Base-by-base conservation (phyloP, 345 rosid genomes). In the Pistacia atlantica region DNA sequence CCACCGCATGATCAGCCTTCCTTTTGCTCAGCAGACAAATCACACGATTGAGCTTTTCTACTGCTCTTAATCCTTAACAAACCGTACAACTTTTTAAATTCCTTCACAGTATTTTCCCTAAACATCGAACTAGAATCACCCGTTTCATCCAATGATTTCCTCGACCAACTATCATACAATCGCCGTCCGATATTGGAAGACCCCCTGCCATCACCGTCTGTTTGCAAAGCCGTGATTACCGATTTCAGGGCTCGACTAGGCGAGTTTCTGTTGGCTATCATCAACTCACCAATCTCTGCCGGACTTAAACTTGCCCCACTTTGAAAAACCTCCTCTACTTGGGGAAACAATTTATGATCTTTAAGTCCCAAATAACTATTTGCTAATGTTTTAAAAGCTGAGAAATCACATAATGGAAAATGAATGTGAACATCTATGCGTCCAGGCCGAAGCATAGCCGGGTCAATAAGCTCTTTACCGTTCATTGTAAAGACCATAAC, bases 171-270 rank as follows among this genome's bases (percentile, higher is more conserved):
- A 0, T 82, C 82, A 1, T 71, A 28, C 78, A 74, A 63, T 52
- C 87, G 77, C 61, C 87, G 82, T 71, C 85, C 93, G 4, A 77
- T 68, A 22, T 61, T 80, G 60, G 14, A 52, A 2, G 73, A 69
- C 9, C 84, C 83, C 71, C 96, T 80, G 51, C 92, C 80, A 16
- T 91, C 95, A 0, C 95, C 96, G 17, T 90, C 95, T 2, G 85
- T 88, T 64, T 93, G 97, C 65, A 97, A 31, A 4, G 98, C 99
- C 12, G 77, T 82, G 52, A 97, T 92, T 1, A 97, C 97, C 20
- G 94, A 79, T 80, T 89, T 97, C 84, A 97, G 70, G 18, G 99
- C 99, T 72, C 99, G 90, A 80, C 92, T 92, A n/a, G 98, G 99
- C 62, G 98, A 97, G 59, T 75, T 88, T 69, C 98, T 88, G 83